Base-by-base conservation (phyloP, 2,329 filamentous ascomycete species). In the Lasiodiplodia theobromae region DNA sequence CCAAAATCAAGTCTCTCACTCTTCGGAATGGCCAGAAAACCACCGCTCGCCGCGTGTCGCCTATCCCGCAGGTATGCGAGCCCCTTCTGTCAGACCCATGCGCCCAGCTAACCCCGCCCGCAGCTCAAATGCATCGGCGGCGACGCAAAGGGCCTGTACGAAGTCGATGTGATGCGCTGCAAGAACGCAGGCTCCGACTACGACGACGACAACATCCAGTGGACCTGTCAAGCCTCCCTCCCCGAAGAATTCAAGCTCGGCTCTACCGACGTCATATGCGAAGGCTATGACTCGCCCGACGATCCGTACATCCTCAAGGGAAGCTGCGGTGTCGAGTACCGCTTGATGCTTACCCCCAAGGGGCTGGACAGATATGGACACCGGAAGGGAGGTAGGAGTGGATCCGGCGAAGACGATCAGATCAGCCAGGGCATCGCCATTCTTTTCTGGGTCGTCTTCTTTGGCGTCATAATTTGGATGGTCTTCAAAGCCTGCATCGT, bases 311-410 rank as follows among this genome's bases (percentile, higher is more conserved):
- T 98, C n/a, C 82, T 98, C 66, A 94, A 92, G 75, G 96, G 96
- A 25, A 96, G 92, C 78, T 98, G 95, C 80, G 96, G 92, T 16
- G 94, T 97, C 28, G 93, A 97, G 81, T 98, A 98, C 80, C 86
- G 91, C 16, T 81, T 98, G 7, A 79, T 91, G 0, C 83, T 98
- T 65, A 98, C 94, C 0, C 88, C 91, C 12, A 84, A 86, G 70
- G 96, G 96, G 3, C 89, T 94, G 80, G 80, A 86, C 73, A 88
- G 85, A 73, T 94, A 91, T 77, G 92, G 91, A 1, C 77, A 86
- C 47, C 75, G 88, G 51, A 81, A 79, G 65, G 79, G 74, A 28
- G 72, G 40, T 73, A 77, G 69, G 53, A 76, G 71, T 2, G 80
- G 79, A 70, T 80, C 80, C 28, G 72, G 74, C 14, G 77, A 79